Conservation (phyloP, 371 early-diverging fungal genomes). For the Syncephalastrum contaminatum region DNA sequence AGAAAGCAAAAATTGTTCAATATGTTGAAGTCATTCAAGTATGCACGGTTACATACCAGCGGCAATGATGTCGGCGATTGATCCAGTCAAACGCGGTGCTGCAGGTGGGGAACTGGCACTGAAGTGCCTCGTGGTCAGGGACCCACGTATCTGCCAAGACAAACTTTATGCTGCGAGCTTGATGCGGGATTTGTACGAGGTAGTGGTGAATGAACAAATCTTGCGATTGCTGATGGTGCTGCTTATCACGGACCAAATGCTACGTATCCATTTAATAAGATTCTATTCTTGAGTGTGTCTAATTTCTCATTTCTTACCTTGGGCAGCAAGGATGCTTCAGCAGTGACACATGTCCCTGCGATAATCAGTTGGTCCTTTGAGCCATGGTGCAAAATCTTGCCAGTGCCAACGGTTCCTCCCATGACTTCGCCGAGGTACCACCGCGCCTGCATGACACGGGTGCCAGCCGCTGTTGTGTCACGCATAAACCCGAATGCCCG, state of each 20-base stretch:
- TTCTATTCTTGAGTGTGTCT: not conserved
- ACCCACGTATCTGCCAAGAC: constrained; percentile 16
- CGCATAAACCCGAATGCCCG: not conserved
- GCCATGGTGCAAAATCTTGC: constrained; percentile 8
- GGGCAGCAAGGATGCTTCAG: constrained; percentile 10
- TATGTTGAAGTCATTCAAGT: not conserved
- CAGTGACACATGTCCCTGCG: constrained; percentile 21
- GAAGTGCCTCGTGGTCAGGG: constrained; percentile 14
- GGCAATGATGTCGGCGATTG: constrained; percentile 27
- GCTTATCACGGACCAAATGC: not conserved
- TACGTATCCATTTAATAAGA: not conserved
- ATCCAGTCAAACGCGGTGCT: constrained; percentile 14
- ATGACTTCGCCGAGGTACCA: constrained; percentile 10
- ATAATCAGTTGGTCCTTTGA: constrained; percentile 13
- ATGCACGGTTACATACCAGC: constrained; percentile 16
- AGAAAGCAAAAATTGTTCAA: not conserved
- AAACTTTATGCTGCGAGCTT: constrained; percentile 17
- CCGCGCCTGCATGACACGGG: constrained; percentile 8
- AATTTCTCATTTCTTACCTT: constrained; percentile 8
- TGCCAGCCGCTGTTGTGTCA: constrained; percentile 1
- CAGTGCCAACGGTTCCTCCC: constrained; percentile 17
- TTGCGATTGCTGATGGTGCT: not conserved
- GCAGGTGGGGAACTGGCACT: constrained; percentile 20
- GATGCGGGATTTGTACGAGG: constrained; percentile 15
- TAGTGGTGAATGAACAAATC: constrained; percentile 17